These are phyloP conservation scores for Austroboletus festivus DNA, from an alignment of 768 basidiomycete genomes.

Conservation along the genomic window DNA sequence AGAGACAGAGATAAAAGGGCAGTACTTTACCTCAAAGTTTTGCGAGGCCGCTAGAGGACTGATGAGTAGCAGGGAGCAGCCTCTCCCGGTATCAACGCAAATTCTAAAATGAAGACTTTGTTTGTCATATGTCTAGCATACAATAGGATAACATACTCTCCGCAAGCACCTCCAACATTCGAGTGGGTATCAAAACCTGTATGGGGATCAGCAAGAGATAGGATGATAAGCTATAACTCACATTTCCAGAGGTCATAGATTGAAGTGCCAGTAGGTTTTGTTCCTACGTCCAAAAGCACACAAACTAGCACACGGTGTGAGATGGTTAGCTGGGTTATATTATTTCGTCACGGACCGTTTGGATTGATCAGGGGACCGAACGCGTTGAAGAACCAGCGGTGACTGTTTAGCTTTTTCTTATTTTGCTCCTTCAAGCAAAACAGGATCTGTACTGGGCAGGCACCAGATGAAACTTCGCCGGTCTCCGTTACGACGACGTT, in stretches of 20 bases:
- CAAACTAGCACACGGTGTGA: too few species aligned
- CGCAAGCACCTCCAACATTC: constrained; percentile 91
- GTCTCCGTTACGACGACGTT: constrained; percentile 73
- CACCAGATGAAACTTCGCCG: constrained; percentile 74
- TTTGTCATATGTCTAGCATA: neutral
- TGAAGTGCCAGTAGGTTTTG: constrained; percentile 90
- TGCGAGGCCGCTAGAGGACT: constrained; percentile 89
- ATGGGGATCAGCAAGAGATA: constrained; percentile 4
- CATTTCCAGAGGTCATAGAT: constrained; percentile 98
- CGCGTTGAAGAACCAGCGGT: constrained; percentile 97
- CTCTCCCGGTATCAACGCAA: constrained; percentile 76
- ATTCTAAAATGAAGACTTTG: constrained; percentile 44
- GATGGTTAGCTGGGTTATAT: too few species aligned
- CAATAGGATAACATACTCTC: constrained; percentile 56
- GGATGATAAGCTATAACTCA: constrained; percentile 12
- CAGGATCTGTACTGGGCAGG: constrained; percentile 80
- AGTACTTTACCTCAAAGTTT: constrained; percentile 73
- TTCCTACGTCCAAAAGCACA: constrained; percentile 90
- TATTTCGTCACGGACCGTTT: constrained; percentile 69
- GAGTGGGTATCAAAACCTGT: constrained; percentile 73
- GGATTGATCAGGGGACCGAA: constrained; percentile 85
- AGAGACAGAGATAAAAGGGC: neutral
- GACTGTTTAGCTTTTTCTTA: constrained; percentile 95
- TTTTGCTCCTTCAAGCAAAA: constrained; percentile 95
- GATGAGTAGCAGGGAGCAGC: constrained; percentile 64